Conservation (phyloP, 345 rosid species). For the Sonneratia alba region DNA sequence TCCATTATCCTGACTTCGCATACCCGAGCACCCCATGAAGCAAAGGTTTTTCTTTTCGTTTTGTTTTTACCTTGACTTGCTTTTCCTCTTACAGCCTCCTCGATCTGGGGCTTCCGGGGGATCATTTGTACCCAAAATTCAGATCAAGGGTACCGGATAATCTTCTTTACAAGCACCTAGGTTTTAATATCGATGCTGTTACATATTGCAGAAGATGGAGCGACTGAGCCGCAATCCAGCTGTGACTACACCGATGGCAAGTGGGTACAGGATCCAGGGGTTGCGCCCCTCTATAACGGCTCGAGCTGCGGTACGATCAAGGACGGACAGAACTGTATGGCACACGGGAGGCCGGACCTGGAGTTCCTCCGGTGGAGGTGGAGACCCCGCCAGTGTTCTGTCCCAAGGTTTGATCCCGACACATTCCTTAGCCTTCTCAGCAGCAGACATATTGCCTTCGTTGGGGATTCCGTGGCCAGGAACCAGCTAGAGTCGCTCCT, state of each 20-base stretch:
- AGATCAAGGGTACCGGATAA: neutral
- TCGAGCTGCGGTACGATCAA: conserved; percentile 75
- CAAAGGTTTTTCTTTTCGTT: neutral
- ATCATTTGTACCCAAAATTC: neutral
- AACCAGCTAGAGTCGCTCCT: conserved; percentile 89
- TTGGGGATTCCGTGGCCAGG: conserved; percentile 98
- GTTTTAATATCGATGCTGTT: neutral
- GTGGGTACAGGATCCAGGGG: conserved; percentile 52
- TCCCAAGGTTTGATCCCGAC: conserved; percentile 72
- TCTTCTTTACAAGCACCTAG: neutral
- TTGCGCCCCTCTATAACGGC: conserved; percentile 68
- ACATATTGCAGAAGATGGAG: conserved; percentile 23
- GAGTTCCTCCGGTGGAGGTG: conserved; percentile 89
- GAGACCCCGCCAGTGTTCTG: conserved; percentile 62
- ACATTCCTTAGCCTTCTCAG: conserved; percentile 47
- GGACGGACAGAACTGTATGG: conserved; percentile 71
- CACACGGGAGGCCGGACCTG: conserved; percentile 74
- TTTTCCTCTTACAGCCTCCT: neutral
- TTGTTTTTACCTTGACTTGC: neutral
- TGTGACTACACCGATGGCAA: conserved; percentile 72
- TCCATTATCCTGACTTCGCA: neutral
- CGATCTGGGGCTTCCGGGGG: neutral
- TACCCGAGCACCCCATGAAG: no score
- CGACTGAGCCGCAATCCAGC: conserved; percentile 10
- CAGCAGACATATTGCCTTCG: conserved; percentile 67